A percentile compares a stretch with the other conserved stretches of the same genome.
Evolutionary conservation across 1,139 yeast species (phyloP).

Genomic region (Pneumocystis sp.): DNA sequence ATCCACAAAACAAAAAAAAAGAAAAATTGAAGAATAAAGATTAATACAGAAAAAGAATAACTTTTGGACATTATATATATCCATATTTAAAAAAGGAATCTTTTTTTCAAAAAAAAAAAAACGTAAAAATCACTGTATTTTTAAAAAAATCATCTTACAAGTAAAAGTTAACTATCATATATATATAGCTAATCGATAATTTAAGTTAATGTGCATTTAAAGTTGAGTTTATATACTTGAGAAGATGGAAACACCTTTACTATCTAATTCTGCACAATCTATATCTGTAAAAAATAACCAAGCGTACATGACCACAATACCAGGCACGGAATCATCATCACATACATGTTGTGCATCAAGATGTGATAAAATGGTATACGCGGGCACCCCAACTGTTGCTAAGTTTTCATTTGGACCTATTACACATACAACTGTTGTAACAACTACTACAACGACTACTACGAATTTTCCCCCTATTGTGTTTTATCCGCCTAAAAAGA

Average conservation of each 20-base stretch:
- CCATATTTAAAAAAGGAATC: not conserved
- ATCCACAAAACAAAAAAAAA: not conserved
- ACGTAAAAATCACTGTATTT: not conserved
- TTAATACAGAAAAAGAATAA: not conserved
- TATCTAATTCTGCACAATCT: not conserved
- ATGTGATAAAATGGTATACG: not conserved
- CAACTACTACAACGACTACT: conserved; percentile 17
- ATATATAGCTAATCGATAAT: not conserved
- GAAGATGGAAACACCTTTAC: not conserved
- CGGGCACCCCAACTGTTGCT: not conserved
- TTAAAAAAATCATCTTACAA: not conserved
- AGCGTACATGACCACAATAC: not conserved
- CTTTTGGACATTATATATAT: not conserved
- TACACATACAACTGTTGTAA: conserved; percentile 16
- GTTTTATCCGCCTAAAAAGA: conserved; percentile 11
- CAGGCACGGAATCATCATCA: not conserved
- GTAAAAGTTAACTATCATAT: not conserved
- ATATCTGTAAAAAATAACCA: not conserved
- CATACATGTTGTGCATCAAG: not conserved
- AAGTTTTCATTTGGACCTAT: conserved; percentile 14
- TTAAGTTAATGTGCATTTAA: not conserved
- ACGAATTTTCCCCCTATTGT: conserved; percentile 16
- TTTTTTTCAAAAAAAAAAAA: not conserved
- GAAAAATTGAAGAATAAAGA: not conserved
- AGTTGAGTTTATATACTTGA: not conserved